A percentile compares a stretch with the other conserved stretches of the same genome.
Evolutionary conservation across 2,329 filamentous ascomycete species (phyloP).

Genomic region (Daldinia sp.): DNA sequence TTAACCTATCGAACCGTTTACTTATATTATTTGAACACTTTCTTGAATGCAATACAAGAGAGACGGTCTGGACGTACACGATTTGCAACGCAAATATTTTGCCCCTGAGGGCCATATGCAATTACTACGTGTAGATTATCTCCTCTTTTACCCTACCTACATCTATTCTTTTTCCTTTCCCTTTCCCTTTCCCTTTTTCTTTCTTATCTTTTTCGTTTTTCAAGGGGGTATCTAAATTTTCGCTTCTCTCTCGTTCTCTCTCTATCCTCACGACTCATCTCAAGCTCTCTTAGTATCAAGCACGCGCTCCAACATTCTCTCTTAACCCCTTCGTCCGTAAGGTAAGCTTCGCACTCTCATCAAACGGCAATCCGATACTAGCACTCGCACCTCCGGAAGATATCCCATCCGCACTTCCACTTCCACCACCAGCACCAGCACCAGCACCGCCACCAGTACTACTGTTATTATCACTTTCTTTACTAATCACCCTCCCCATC

Average conservation of each 20-base stretch:
- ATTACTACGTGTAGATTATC: slow-evolving; percentile 3
- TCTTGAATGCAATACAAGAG: neutral
- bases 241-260: neutral
- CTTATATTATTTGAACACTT: neutral
- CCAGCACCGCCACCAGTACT: too few species aligned
- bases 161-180: neutral
- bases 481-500: slow-evolving; percentile 55
- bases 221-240: slow-evolving; percentile 30
- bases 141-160: slow-evolving; percentile 3
- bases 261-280: neutral
- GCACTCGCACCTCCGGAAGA: neutral
- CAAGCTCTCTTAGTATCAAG: slow-evolving; percentile 35
- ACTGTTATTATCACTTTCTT: slow-evolving; percentile 23
- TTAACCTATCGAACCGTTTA: neutral
- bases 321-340: slow-evolving; percentile 68
- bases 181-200: neutral
- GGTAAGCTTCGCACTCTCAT: slow-evolving; percentile 61
- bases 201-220: neutral
- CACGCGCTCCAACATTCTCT: slow-evolving; percentile 58
- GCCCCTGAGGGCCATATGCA: neutral
- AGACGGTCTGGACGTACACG: neutral
- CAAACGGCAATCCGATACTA: slow-evolving; percentile 60
- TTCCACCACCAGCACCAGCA: too few species aligned
- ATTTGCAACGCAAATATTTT: neutral
- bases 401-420: neutral